These are phyloP conservation scores for Eucalyptus sp. DNA, from an alignment of 345 rosid species.

Conservation along the genomic window DNA sequence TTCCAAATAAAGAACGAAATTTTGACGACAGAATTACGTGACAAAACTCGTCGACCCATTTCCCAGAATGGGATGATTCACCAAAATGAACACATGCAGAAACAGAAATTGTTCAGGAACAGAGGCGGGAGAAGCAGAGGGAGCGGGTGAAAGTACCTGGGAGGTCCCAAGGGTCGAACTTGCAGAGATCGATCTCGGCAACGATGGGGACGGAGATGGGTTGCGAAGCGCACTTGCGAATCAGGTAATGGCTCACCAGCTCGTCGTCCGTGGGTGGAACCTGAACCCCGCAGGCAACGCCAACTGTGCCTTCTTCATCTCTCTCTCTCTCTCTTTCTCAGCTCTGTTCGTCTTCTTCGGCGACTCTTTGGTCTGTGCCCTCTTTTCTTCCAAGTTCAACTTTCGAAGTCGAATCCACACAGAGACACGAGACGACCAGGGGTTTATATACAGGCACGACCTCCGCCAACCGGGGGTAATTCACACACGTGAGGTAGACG, in stretches of 20 bases:
- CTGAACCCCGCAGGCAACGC: slow-evolving; percentile 84
- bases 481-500: not conserved
- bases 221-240: slow-evolving; percentile 52
- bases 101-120: not conserved
- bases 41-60: not conserved
- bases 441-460: not conserved
- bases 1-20: not conserved
- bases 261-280: slow-evolving; percentile 95
- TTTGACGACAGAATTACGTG: not conserved
- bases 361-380: not conserved
- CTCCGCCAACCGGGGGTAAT: not conserved
- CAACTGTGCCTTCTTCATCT: slow-evolving; percentile 11
- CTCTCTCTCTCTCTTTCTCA: not conserved
- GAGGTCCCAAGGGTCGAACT: slow-evolving; percentile 88
- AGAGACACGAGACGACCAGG: not conserved
- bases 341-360: not conserved
- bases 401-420: not conserved
- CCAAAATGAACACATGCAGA: not conserved
- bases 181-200: slow-evolving; percentile 83
- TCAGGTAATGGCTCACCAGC: slow-evolving; percentile 63
- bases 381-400: not conserved
- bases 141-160: slow-evolving; percentile 41
- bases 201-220: slow-evolving; percentile 60
- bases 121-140: not conserved
- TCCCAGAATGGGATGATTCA: not conserved